Evolutionary conservation across 1,284 basidiomycete species (phyloP), one percentile per base, ranked within the genome.

Genomic region (Mycena sp.): DNA sequence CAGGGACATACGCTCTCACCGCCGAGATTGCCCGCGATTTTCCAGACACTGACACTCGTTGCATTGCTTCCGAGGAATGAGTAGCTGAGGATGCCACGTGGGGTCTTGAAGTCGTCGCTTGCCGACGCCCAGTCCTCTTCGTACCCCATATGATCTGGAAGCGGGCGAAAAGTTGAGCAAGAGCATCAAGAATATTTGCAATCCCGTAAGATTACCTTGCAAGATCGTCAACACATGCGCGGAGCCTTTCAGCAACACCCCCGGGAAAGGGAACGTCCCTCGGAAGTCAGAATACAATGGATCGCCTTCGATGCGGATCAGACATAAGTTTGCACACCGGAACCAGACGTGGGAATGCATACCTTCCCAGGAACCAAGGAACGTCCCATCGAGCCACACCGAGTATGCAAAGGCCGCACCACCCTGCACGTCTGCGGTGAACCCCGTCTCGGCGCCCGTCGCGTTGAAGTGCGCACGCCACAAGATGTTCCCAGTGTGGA

Each of bases 401-500:
- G 81, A 82, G 64, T 80, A 85, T 0, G 74, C 83, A 54, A 83
- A 85, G 0, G 81, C 83, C 3, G 67, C 44, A 6, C 85, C 85
- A 50, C 85, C 85, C 65, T 77, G 76, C 5, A 86, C 67, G 30
- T 78, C 70, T 25, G 78, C 63, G 7, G 56, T 74, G 61, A 87
- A 77, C 1, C 78, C 83, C 1, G 74, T 78, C 68, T 82, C 79
- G 16, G 69, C 54, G 4, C 82, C 81, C 0, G 77, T 79, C 3
- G 81, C 77, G 41, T 67, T 77, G 71, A 87, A 85, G 45, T 81
- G 80, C 7, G 78, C 85, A 1, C 84, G 78, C 83, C 84, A 87
- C 23, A 86, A 66, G 51, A 86, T 81, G 66, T 83, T 84, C n/a
- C 85, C 85, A 1, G 79, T 83, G 66, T 86, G 85, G 65, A 78